Evolutionary conservation across 2,329 filamentous ascomycete genomes (phyloP).

Genomic region (Arthroderma uncinatum): DNA sequence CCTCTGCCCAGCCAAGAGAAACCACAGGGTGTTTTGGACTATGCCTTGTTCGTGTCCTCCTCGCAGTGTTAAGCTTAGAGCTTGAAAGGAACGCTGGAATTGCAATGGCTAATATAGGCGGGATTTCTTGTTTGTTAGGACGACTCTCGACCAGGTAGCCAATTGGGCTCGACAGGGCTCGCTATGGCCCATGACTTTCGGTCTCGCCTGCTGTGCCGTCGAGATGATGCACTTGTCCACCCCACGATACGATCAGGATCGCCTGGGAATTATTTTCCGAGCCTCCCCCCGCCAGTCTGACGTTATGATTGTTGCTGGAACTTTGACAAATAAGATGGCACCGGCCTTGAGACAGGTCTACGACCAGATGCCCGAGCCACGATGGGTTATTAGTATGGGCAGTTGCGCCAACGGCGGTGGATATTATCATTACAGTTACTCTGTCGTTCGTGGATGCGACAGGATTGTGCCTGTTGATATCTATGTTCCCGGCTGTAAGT

Average conservation of each 20-base stretch:
- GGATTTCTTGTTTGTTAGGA: constrained; percentile 22
- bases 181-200: constrained; percentile 87
- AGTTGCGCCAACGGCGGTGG: constrained; percentile 77
- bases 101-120: not conserved
- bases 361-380: constrained; percentile 88
- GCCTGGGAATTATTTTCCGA: constrained; percentile 78
- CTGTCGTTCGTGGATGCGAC: constrained; percentile 65
- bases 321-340: constrained; percentile 89
- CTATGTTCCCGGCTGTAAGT: constrained; percentile 70
- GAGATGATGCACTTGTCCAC: constrained; percentile 94
- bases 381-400: constrained; percentile 81
- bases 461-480: constrained; percentile 74
- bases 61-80: not conserved
- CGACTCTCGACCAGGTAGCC: constrained; percentile 56
- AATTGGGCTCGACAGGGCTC: constrained; percentile 86
- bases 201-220: constrained; percentile 78
- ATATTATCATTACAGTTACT: constrained; percentile 83
- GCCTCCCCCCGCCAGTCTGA: constrained; percentile 76
- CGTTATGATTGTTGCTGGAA: constrained; percentile 85
- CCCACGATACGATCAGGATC: constrained; percentile 81
- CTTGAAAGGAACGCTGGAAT: not conserved
- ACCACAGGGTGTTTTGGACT: constrained; percentile 43
- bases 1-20: constrained; percentile 41
- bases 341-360: constrained; percentile 79
- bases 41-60: constrained; percentile 34